These are phyloP conservation scores for Brasilioporus rufonigricans DNA, from an alignment of 768 basidiomycete genomes.

Conservation along the genomic window DNA sequence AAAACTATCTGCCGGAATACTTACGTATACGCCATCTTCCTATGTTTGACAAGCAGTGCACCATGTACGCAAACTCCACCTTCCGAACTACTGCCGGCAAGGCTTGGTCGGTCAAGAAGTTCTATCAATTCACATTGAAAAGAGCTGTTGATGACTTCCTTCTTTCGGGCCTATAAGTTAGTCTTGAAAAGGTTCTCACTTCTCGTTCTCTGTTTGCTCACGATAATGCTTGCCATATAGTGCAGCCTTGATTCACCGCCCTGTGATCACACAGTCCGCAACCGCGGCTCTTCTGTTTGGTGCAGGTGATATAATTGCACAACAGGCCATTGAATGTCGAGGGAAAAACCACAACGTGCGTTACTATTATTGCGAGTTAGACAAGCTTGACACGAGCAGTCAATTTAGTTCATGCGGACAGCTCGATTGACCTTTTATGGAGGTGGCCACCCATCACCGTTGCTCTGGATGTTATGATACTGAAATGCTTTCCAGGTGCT, in stretches of 20 bases:
- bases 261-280: conserved; percentile 59
- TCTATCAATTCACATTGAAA: no score
- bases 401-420: conserved; percentile 53
- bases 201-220: background rate
- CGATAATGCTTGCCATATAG: conserved; percentile 36
- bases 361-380: conserved; percentile 2
- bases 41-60: no score
- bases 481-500: conserved; percentile 38
- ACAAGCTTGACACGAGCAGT: background rate
- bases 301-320: conserved; percentile 77
- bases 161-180: conserved; percentile 44
- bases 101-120: no score
- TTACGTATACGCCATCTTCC: no score
- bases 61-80: no score
- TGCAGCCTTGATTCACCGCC: conserved; percentile 56
- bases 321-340: conserved; percentile 76
- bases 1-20: no score
- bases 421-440: conserved; percentile 71
- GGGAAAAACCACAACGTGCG: conserved; percentile 76
- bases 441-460: conserved; percentile 37
- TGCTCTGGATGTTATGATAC: background rate
- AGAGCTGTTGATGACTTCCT: conserved; percentile 39
- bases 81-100: no score
- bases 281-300: conserved; percentile 71
- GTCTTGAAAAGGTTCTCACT: conserved; percentile 12